Conservation (phyloP, 1,284 basidiomycete genomes). For the Tilletia indica region DNA sequence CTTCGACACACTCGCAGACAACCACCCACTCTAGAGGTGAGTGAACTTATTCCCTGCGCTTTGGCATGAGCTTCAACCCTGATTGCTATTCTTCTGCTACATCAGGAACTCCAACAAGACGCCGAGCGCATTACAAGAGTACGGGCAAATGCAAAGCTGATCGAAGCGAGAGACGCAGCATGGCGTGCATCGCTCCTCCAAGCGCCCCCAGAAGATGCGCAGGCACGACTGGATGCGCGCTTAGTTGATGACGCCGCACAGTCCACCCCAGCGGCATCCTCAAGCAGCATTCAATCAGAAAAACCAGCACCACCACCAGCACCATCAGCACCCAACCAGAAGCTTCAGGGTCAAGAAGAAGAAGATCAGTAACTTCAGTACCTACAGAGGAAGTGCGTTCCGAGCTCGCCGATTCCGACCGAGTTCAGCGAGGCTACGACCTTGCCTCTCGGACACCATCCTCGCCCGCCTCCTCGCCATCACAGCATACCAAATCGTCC, state of each 20-base stretch:
- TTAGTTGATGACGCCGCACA: not conserved
- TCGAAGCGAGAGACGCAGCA: not conserved
- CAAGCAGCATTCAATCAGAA: not conserved
- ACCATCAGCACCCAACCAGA: not conserved
- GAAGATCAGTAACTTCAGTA: not conserved
- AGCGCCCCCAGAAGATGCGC: not conserved
- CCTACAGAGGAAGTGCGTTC: not conserved
- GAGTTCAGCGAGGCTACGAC: not conserved
- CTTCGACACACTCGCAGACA: conserved; percentile 45
- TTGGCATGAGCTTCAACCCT: not conserved
- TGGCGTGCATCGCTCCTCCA: not conserved
- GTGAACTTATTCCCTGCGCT: not conserved
- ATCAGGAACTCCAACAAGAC: conserved; percentile 7
- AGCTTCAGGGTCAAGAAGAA: not conserved
- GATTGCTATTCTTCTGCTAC: not conserved
- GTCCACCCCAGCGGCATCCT: not conserved
- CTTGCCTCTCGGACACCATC: not conserved
- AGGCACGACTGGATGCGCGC: not conserved
- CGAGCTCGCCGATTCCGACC: conserved; percentile 5
- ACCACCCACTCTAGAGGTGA: conserved; percentile 41
- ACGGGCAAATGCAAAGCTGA: conserved; percentile 6
- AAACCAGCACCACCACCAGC: not conserved
- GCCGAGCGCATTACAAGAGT: conserved; percentile 2
- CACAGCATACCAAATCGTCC: not conserved
- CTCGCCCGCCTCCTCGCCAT: not conserved